Evolutionary conservation across 768 basidiomycete species (phyloP), one percentile per base, ranked within the genome.

Genomic region (Pisolithus microcarpus): DNA sequence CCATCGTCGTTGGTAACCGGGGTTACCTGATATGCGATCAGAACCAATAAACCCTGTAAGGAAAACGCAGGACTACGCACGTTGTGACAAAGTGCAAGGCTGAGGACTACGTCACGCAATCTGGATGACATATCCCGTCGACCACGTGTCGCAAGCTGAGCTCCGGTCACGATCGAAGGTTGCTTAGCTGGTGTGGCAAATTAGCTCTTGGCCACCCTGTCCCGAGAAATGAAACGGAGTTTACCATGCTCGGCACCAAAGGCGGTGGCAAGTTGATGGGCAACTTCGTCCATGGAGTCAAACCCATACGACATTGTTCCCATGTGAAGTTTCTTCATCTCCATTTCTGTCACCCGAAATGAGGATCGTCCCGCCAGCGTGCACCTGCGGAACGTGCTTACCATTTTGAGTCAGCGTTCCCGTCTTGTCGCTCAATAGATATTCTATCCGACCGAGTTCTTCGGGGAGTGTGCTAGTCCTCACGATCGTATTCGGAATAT

Each of bases 251-350:
- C 80, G 8, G 71, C 76, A 8, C 87, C 89, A 59, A 96, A 91
- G 0, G 94, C 86, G 46, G 84, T 73, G 13, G 83, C 80, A n/a
- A 99, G 75, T 58, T 98, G 91, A 71, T 91, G 90, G 1, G 85
- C 80, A 21, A 98, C 91, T 64, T 99, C 96, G 60, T 99, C 96
- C 95, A 99, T 98, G n/a, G 96, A 86, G 60, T 99, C 96, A 56
- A 75, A 85, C 1, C 91, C 94, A 61, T 94, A 99, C 0, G 91
- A 94, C 80, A 97, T 91, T 1, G 96, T 99, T 5, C 96, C 96
- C 87, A 98, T 91, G 61, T 98, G 96, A 26, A 99, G 73, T 65
- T 96, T 99, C 75, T 87, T 93, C 87, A 98, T 89, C 69, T 98
- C 95, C 96, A 99, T 99, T 65, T 97, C 95, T 97, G 66, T 4